phyloP scores from a whole-genome alignment of 169 alveolate species.

The Eimeria necatrix region DNA sequence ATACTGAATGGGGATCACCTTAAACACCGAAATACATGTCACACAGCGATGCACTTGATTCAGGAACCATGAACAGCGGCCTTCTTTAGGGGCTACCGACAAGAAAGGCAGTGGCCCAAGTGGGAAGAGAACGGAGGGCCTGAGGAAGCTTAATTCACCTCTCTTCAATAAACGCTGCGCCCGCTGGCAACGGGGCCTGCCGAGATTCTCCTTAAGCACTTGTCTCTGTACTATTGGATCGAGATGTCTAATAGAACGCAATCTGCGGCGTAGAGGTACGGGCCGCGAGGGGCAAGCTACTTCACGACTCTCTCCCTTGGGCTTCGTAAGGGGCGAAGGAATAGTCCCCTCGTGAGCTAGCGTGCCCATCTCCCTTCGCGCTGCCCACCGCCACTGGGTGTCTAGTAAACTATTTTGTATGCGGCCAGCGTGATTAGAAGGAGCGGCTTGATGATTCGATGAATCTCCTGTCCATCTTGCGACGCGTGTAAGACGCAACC shows the following conservation, averaged over 20 bases:
- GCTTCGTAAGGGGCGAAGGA: not conserved
- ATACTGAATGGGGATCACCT: constrained; percentile 63
- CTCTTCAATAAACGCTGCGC: constrained; percentile 61
- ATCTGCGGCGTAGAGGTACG: constrained; percentile 32
- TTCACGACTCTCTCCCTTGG: not conserved
- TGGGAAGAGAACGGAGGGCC: not conserved
- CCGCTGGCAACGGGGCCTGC: constrained; percentile 69
- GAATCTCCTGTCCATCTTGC: not conserved
- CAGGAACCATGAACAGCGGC: not conserved
- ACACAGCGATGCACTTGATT: not conserved
- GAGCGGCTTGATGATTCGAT: not conserved
- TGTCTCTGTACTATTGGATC: not conserved
- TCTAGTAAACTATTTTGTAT: too few relatives aligned
- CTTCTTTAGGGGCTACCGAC: not conserved
- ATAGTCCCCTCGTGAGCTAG: not conserved
- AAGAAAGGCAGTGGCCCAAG: not conserved
- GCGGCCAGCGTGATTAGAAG: not conserved
- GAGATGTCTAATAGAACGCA: constrained; percentile 46
- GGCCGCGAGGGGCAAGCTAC: not conserved
- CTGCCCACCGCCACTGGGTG: not conserved
- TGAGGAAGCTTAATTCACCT: not conserved
- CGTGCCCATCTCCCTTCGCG: not conserved
- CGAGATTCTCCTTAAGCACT: constrained; percentile 41
- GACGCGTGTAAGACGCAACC: not conserved
- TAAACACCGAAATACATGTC: not conserved